Percentiles rank a stretch among this genome's conserved stretches.
These are phyloP conservation scores for Lojkania enalia DNA, from an alignment of 2,329 filamentous ascomycete species.

Conservation along the genomic window DNA sequence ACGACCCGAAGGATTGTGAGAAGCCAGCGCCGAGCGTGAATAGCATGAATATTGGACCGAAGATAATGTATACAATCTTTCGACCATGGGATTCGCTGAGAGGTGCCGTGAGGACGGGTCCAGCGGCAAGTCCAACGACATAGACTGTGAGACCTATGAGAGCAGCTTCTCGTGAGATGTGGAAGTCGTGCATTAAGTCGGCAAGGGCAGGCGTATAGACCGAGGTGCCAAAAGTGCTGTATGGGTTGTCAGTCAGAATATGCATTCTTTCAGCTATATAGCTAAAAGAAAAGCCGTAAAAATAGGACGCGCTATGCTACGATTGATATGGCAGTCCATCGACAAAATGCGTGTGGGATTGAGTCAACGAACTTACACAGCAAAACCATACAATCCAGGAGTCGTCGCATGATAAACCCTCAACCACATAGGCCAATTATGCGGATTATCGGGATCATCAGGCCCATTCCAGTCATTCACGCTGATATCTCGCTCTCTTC, in stretches of 20 bases:
- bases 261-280: background rate
- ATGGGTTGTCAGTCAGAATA: slow-evolving; percentile 2
- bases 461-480: slow-evolving; percentile 37
- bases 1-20: slow-evolving; percentile 53
- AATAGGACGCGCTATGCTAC: background rate
- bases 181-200: slow-evolving; percentile 58
- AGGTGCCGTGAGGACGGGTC: slow-evolving; percentile 63
- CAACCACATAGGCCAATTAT: slow-evolving; percentile 42
- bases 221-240: slow-evolving; percentile 58
- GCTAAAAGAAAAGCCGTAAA: background rate
- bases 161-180: slow-evolving; percentile 58
- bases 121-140: slow-evolving; percentile 62
- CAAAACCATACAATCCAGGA: slow-evolving; percentile 42
- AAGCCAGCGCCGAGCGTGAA: slow-evolving; percentile 62
- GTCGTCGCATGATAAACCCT: slow-evolving; percentile 38
- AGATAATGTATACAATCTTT: slow-evolving; percentile 55
- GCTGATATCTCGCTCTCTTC: background rate
- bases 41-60: slow-evolving; percentile 54
- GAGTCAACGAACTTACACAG: slow-evolving; percentile 32
- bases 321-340: too few relatives aligned
- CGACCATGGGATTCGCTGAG: slow-evolving; percentile 63
- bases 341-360: background rate
- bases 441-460: slow-evolving; percentile 43
- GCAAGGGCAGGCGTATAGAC: slow-evolving; percentile 55
- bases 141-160: slow-evolving; percentile 64